Base-by-base conservation (phyloP, 371 early-diverging fungal genomes). In the Dichotomocladium elegans region DNA sequence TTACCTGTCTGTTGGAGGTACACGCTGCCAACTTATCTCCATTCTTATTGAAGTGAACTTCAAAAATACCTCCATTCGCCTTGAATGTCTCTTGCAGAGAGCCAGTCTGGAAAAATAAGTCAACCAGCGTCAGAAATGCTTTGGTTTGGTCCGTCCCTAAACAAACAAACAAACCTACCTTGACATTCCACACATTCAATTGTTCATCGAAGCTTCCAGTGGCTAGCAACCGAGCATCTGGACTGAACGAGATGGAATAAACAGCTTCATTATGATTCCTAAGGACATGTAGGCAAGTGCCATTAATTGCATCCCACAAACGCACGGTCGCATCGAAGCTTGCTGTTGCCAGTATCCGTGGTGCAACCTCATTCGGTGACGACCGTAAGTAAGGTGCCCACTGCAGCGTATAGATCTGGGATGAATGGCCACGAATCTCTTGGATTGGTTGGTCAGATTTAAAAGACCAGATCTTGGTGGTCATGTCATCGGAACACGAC, bases 401-500 rank as follows among this genome's bases (percentile, higher is more conserved):
- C 25, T 79, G 80, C 19, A 92, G 55, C 15, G 85, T 74, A 66
- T 91, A 90, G 27, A 96, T 86, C 63, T 93, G 88, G 58, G 83
- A 66, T 41, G 63, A 69, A 70, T 94, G 92, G 12, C 88, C 92
- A 17, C 67, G 61, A 30, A 93, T 81, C 28, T 77, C 81, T 52
- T 83, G 80, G 7, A 79, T 51, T 15, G 77, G 76, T 15, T 61
- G 59, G 49, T 83, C 74, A 2, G 67, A 68, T 22, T 53, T 47
- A 35, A 65, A 43, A 21, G 69, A 72, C 77, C 76, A 72, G 42
- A 72, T 70, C 70, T 91, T 91, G 50, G 92, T 86, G 0, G 94
- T 90, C 55, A 75, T 77, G 64, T 99, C 99, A 66, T 98, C 97
- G 0, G 94, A 91, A 52, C 93, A 89, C 0, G 94, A 92, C 3